A percentile compares a stretch with the other conserved stretches of the same genome.
These are phyloP conservation scores for Porogramme epimiltina DNA, from an alignment of 1,284 basidiomycete genomes.

Conservation along the genomic window DNA sequence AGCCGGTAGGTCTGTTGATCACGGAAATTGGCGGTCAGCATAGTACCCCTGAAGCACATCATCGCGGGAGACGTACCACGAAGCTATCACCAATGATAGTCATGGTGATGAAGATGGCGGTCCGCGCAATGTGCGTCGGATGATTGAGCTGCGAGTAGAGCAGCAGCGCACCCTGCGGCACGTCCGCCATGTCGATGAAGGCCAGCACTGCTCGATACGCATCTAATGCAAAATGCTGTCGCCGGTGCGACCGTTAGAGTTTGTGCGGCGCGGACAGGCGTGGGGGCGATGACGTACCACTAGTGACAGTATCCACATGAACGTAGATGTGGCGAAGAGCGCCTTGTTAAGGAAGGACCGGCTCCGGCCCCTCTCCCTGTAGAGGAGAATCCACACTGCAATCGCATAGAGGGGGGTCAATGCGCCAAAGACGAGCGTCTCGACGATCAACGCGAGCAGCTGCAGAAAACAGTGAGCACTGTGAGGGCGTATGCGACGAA, in stretches of 20 bases:
- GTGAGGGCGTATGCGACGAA: no score
- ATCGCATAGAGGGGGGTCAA: slow-evolving; percentile 16
- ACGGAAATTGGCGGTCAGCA: background rate
- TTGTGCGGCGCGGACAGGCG: background rate
- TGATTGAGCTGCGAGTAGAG: slow-evolving; percentile 11
- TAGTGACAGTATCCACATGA: slow-evolving; percentile 16
- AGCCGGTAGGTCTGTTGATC: slow-evolving; percentile 11
- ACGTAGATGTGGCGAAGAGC: slow-evolving; percentile 17
- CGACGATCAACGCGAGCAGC: slow-evolving; percentile 18
- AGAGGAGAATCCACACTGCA: slow-evolving; percentile 18
- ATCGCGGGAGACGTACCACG: slow-evolving; percentile 1
- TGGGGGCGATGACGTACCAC: slow-evolving; percentile 3
- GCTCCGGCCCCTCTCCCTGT: slow-evolving; percentile 14
- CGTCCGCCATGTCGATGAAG: slow-evolving; percentile 12
- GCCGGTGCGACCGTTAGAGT: background rate
- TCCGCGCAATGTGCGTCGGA: slow-evolving; percentile 17
- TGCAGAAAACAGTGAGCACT: background rate
- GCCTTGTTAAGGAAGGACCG: slow-evolving; percentile 12
- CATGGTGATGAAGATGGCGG: slow-evolving; percentile 18
- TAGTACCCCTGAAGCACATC: background rate
- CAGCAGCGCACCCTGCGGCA: slow-evolving; percentile 5
- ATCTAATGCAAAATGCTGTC: slow-evolving; percentile 13
- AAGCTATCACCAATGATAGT: slow-evolving; percentile 16
- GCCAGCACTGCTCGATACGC: slow-evolving; percentile 11
- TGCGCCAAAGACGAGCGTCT: slow-evolving; percentile 18